Percentiles rank a stretch among this genome's conserved stretches.
phyloP scores from a whole-genome alignment of 208 protist genomes.

The Wallacemonas rigidus region DNA sequence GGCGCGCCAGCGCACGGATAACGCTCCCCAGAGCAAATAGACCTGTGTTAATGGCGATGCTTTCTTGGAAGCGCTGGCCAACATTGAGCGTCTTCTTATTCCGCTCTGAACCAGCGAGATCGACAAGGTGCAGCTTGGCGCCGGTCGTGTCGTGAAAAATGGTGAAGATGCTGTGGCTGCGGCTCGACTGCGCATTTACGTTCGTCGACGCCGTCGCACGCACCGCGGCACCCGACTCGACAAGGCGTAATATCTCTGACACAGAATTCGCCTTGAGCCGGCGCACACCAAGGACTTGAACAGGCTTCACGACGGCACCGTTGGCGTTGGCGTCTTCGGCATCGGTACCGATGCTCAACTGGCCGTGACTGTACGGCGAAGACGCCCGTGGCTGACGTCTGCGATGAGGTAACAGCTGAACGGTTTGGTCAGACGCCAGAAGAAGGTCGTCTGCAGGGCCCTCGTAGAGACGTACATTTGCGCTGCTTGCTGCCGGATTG shows the following conservation, averaged over 20 bases:
- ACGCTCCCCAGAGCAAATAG: conserved; percentile 94
- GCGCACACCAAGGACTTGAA: conserved; percentile 52
- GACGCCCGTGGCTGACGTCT: neutral
- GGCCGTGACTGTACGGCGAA: neutral
- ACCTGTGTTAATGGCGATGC: conserved; percentile 91
- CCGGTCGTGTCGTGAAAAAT: conserved; percentile 66
- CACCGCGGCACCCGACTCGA: conserved; percentile 70
- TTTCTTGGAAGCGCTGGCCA: conserved; percentile 89
- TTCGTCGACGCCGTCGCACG: conserved; percentile 90
- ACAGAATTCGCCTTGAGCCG: conserved; percentile 52
- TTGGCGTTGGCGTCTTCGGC: too few relatives aligned
- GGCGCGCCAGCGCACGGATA: conserved; percentile 72
- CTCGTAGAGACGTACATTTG: conserved; percentile 51
- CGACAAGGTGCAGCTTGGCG: conserved; percentile 92
- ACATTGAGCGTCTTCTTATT: conserved; percentile 84
- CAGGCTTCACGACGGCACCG: neutral
- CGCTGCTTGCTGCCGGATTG: conserved; percentile 31
- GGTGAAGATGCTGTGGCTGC: conserved; percentile 93
- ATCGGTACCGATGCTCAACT: too few relatives aligned
- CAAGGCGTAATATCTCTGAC: conserved; percentile 62
- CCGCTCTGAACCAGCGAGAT: conserved; percentile 92
- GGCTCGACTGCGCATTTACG: conserved; percentile 88
- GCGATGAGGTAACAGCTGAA: neutral
- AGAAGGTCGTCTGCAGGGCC: conserved; percentile 16
- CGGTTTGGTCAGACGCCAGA: conserved; percentile 3